A percentile compares a stretch with the other conserved stretches of the same genome.
Evolutionary conservation across 805 yeast genomes (phyloP).

Genomic region (Candida nitratophila): DNA sequence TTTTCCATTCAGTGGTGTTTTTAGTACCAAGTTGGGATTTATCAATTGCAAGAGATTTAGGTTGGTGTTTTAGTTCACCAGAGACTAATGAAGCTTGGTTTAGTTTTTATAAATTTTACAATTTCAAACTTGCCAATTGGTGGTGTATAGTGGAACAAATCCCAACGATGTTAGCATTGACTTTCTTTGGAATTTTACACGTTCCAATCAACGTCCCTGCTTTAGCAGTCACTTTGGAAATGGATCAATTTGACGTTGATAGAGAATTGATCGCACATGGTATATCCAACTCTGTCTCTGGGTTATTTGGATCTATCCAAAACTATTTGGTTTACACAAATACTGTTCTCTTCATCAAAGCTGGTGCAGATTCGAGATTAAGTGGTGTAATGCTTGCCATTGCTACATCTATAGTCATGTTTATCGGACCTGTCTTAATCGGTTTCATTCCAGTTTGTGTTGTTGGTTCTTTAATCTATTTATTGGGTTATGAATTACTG

Average conservation of each 20-base stretch:
- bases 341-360: slow-evolving; percentile 82
- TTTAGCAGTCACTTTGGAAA: slow-evolving; percentile 80
- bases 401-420: slow-evolving; percentile 76
- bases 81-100: slow-evolving; percentile 80
- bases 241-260: slow-evolving; percentile 85
- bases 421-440: slow-evolving; percentile 86
- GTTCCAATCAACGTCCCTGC: slow-evolving; percentile 99
- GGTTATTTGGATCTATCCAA: slow-evolving; percentile 80
- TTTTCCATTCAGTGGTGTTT: slow-evolving; percentile 64
- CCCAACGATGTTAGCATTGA: slow-evolving; percentile 92
- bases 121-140: slow-evolving; percentile 73
- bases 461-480: slow-evolving; percentile 85
- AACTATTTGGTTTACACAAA: slow-evolving; percentile 94
- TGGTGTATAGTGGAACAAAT: slow-evolving; percentile 53
- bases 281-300: slow-evolving; percentile 78
- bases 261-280: slow-evolving; percentile 95
- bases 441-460: slow-evolving; percentile 94
- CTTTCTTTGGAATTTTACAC: slow-evolving; percentile 92
- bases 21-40: slow-evolving; percentile 62
- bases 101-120: slow-evolving; percentile 67
- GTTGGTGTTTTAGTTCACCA: slow-evolving; percentile 80
- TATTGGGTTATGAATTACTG: slow-evolving; percentile 84
- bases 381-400: slow-evolving; percentile 87
- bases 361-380: slow-evolving; percentile 86
- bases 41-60: slow-evolving; percentile 53